Evolutionary conservation across 768 basidiomycete species (phyloP), one percentile per base, ranked within the genome.

Genomic region (Leccinum disarticulatum): DNA sequence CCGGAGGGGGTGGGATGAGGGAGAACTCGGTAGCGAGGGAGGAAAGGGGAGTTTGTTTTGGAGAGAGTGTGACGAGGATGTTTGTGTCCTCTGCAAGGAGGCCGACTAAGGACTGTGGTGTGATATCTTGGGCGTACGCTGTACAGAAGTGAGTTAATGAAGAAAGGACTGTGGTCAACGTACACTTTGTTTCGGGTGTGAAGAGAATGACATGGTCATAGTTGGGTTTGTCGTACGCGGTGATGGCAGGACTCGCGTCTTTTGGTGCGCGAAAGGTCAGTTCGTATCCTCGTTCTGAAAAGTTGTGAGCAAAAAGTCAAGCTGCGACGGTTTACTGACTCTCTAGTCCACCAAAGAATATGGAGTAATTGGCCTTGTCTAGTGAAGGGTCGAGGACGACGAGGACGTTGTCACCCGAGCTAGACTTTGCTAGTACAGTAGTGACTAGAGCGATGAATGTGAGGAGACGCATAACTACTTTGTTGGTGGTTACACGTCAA

Each of bases 21-120:
- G 90, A 91, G 79, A 98, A 98, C 77, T 99, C 97, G 52, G 92
- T 74, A 0, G 94, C 92, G 56, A 96, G 83, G 13, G 89, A 84
- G 13, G 85, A 80, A 10, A 95, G 77, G 46, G 90, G 78, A 3
- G 87, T 87, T 75, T 89, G 83, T 76, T 83, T 87, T 65, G 88
- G 78, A 2, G 91, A 89, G 60, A 96, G 83, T 3, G 88, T 85
- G 65, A 97, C 76, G 64, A 99, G 83, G 57, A 98, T 78, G 78
- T 98, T 97, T 57, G 90, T 87, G 61, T 84, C 80, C 61, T 82
- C 81, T 28, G 84, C 78, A 31, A 93, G 77, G 54, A 94, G 84
- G 27, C 80, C 73, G 41, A 94, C 83, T 28, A 98, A 80, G 13
- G 87, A 81, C 70, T 96, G 91, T 2, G 90, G 95, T 3, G 87